Evolutionary conservation across 805 yeast genomes (phyloP), one percentile per base, ranked within the genome.

Genomic region (Myxozyma udenii): DNA sequence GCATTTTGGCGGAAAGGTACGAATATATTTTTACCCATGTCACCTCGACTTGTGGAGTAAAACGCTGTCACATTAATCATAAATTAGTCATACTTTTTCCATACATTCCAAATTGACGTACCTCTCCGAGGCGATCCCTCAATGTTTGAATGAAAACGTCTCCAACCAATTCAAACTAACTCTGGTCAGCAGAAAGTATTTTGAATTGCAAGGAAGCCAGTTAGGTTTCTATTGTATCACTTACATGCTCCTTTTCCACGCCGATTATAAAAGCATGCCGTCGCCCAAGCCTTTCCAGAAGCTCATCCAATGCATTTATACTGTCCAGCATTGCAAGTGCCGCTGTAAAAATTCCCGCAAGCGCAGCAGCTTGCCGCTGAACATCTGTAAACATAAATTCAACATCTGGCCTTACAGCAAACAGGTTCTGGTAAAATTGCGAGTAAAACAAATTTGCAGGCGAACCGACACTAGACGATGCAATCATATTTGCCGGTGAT

Each of bases 311-410:
- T 21, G 67, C 65, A 1, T 71, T 54, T 48, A 81, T 67, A 59
- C 78, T 77, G 45, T 80, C 84, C 49, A 81, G 67, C 51, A 77
- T 78, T 23, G 73, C 67, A 53, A 81, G 73, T 3, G 85, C 79
- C 39, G 78, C 71, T 35, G 80, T 72, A 63, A 81, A 68, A 39
- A 80, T 80, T 3, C 84, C 84, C 1, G 84, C 83, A 66, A 81
- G 76, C 16, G 84, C 75, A 25, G 76, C 76, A 1, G 85, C 83
- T 66, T 81, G 85, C 64, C 81, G 84, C 46, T 71, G 70, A 49
- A 81, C 75, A 18, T 78, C 75, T 0, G 85, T 85, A 60, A 80
- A 79, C 58, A 78, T 54, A 40, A 64, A 69, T 48, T 77, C 83
- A 61, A 81, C 70, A 9, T 66, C 66, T 0, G 81, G 76, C 50